Percentiles rank a stretch among this genome's conserved stretches.
phyloP scores from a whole-genome alignment of 371 early-diverging fungal genomes.

The Mucor indicus region DNA sequence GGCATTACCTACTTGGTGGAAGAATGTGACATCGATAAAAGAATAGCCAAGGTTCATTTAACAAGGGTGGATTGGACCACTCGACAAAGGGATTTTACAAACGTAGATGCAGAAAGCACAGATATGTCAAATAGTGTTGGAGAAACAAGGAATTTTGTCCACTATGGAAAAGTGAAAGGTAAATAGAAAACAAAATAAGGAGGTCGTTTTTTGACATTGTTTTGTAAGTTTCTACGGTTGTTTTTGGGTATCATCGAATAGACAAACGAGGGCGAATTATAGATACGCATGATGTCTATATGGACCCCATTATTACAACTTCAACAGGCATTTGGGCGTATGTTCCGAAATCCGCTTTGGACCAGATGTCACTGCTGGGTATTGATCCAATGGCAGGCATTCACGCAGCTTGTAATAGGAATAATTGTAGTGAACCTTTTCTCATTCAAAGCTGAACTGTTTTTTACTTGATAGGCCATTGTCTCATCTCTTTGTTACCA shows the following conservation, averaged over 20 bases:
- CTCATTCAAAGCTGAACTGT: background rate
- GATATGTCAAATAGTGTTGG: constrained; percentile 8
- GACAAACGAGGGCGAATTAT: constrained; percentile 41
- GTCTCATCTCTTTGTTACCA: constrained; percentile 35
- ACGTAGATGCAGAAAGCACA: constrained; percentile 45
- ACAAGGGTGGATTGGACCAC: constrained; percentile 55
- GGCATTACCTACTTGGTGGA: constrained; percentile 54
- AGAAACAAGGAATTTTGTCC: constrained; percentile 16
- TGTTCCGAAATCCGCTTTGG: constrained; percentile 23
- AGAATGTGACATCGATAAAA: constrained; percentile 50
- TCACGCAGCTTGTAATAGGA: constrained; percentile 38
- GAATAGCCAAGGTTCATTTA: constrained; percentile 45
- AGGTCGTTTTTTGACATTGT: no score
- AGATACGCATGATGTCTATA: constrained; percentile 43
- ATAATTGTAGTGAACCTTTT: background rate
- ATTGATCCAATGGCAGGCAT: constrained; percentile 47
- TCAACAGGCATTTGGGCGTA: constrained; percentile 46
- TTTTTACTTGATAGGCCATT: constrained; percentile 28
- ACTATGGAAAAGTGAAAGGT: constrained; percentile 38
- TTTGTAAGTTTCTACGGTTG: constrained; percentile 50
- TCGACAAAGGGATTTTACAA: constrained; percentile 46
- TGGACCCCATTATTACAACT: constrained; percentile 44
- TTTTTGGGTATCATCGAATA: constrained; percentile 58
- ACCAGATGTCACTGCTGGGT: constrained; percentile 11
- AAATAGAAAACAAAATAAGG: no score